Percentiles rank a stretch among this genome's conserved stretches.
These are phyloP conservation scores for Lentinula guzmanii DNA, from an alignment of 768 basidiomycete species.

Conservation along the genomic window DNA sequence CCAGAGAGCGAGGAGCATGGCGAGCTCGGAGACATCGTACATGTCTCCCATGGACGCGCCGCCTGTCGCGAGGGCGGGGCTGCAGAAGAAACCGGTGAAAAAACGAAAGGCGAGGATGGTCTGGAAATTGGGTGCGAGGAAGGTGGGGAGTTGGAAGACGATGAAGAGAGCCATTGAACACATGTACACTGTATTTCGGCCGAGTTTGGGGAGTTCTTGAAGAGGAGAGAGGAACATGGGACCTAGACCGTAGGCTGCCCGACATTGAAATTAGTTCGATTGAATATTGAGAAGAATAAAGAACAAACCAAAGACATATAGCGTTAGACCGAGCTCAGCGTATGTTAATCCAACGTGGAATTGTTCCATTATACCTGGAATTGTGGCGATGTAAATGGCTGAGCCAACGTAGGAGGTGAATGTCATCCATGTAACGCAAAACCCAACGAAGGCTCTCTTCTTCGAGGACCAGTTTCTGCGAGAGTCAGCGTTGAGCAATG, in stretches of 20 bases:
- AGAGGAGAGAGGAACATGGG: conserved; percentile 24
- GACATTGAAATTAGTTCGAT: not conserved
- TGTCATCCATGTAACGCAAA: conserved; percentile 25
- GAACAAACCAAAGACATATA: conserved; percentile 19
- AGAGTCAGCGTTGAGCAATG: conserved; percentile 6
- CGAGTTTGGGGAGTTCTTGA: conserved; percentile 24
- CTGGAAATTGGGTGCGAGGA: conserved; percentile 22
- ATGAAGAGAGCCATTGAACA: conserved; percentile 24
- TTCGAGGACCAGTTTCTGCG: conserved; percentile 22
- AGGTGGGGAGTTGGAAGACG: conserved; percentile 26
- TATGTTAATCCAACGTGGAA: conserved; percentile 22
- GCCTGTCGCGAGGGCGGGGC: conserved; percentile 24
- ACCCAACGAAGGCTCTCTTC: conserved; percentile 23
- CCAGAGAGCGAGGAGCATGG: conserved; percentile 21
- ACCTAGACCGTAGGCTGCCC: conserved; percentile 14
- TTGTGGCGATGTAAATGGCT: conserved; percentile 24
- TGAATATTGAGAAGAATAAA: not conserved
- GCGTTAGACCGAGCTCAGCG: conserved; percentile 21
- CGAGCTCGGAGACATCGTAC: conserved; percentile 15
- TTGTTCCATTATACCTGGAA: conserved; percentile 17
- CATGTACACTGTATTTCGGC: conserved; percentile 26
- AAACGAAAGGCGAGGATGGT: conserved; percentile 27
- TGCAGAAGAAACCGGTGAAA: conserved; percentile 26
- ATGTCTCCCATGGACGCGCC: conserved; percentile 21
- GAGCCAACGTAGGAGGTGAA: conserved; percentile 29